These are phyloP conservation scores for Raphidocelis subcapitata DNA, from an alignment of 139 green algal genomes.

Conservation along the genomic window DNA sequence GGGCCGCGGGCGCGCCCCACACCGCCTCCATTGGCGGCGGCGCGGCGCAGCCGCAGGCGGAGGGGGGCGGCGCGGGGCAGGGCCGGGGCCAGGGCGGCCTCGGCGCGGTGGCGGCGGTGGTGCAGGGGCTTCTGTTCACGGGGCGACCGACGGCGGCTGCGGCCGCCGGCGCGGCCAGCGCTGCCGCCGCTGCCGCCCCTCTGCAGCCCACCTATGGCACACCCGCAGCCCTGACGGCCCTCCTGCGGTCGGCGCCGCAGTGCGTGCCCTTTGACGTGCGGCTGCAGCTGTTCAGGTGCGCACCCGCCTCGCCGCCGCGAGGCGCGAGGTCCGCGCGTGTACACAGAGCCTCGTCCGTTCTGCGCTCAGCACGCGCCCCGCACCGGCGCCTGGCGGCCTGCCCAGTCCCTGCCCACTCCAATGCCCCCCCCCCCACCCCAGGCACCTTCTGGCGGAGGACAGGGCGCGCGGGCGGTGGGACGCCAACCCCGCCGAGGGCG, in stretches of 20 bases:
- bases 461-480: constrained; percentile 40
- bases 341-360: too few species aligned
- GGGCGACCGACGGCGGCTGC: background rate
- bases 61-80: background rate
- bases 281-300: constrained; percentile 49
- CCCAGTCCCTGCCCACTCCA: too few species aligned
- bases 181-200: background rate
- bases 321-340: constrained; percentile 24
- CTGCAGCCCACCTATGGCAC: background rate
- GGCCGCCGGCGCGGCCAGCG: background rate
- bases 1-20: constrained; percentile 5
- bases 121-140: background rate
- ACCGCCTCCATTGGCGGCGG: constrained; percentile 10
- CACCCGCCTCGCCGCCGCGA: background rate
- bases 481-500: constrained; percentile 41
- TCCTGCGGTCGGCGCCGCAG: constrained; percentile 64
- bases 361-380: too few species aligned
- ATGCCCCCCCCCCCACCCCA: background rate
- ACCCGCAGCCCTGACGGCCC: constrained; percentile 45
- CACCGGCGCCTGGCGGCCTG: too few species aligned
- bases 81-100: background rate
- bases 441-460: constrained; percentile 62
- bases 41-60: background rate
- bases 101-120: background rate
- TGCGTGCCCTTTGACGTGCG: constrained; percentile 68